Evolutionary conservation across 106 monocot species (phyloP), one percentile per base, ranked within the genome.

Genomic region (Dendrobium huoshanense): DNA sequence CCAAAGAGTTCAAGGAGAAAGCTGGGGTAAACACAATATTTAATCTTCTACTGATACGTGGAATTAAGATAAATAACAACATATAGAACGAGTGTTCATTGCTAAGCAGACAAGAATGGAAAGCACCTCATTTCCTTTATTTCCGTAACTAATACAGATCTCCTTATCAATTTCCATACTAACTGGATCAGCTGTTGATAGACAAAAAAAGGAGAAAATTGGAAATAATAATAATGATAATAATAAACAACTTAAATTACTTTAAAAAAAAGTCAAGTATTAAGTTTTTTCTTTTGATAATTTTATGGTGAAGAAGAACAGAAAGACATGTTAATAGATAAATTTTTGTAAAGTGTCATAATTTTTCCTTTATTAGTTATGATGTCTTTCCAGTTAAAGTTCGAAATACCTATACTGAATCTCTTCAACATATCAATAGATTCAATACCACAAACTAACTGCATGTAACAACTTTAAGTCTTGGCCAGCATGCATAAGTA

Each of bases 81-180:
- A 11, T 37, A 43, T 74, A 74, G 74, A 4, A 74, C 15, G 41
- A 44, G 20, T 74, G 43, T 13, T 74, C 70, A 70, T 70, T 9
- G 43, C n/a, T 44, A 74, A 43, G 43, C 4, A 74, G 7, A 74
- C 0, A 44, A 44, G 73, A 42, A 37, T 61, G 72, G 56, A 65
- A 47, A 77, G 27, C 83, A 97, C 97, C 94, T 98, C 97, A 88
- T 98, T 98, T 88, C 97, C 97, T 87, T 98, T 98, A 82, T 92
- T 87, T 37, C 97, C 97, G 83, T 98, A 98, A 78, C 89, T 98
- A 79, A 98, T 98, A 74, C 13, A 75, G 70, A 98, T 91, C 92
- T 98, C 97, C 75, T 84, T 81, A 40, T 76, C 92, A 85, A 64
- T 82, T 85, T 85, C 84, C 41, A 77, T 54, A 43, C 31, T 85